These are phyloP conservation scores for Xylariaceae sp. DNA, from an alignment of 2,329 filamentous ascomycete genomes.

Conservation along the genomic window DNA sequence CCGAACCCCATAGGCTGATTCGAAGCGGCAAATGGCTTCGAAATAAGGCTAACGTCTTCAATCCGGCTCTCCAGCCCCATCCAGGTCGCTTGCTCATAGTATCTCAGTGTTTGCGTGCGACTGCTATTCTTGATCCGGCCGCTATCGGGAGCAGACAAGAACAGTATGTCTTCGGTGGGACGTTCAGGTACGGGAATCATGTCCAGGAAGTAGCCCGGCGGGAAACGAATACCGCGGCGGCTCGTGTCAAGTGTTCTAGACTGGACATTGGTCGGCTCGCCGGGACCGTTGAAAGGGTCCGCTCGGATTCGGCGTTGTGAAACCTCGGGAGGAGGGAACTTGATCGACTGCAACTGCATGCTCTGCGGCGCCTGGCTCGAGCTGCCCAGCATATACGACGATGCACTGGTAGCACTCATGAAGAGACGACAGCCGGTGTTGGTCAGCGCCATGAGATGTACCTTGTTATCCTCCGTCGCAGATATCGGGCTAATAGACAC, in stretches of 20 bases:
- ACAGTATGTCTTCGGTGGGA: slow-evolving; percentile 62
- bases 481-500: slow-evolving; percentile 83
- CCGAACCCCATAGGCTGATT: slow-evolving; percentile 72
- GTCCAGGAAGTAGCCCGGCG: slow-evolving; percentile 87
- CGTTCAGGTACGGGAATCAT: slow-evolving; percentile 63
- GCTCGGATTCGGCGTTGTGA: slow-evolving; percentile 24
- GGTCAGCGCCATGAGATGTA: slow-evolving; percentile 87
- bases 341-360: slow-evolving; percentile 97
- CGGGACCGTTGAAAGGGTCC: slow-evolving; percentile 29
- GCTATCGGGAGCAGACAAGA: slow-evolving; percentile 81
- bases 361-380: slow-evolving; percentile 71
- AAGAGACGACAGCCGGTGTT: slow-evolving; percentile 88
- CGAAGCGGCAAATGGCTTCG: slow-evolving; percentile 64
- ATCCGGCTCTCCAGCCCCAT: slow-evolving; percentile 67
- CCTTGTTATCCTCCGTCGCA: slow-evolving; percentile 68
- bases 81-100: slow-evolving; percentile 76
- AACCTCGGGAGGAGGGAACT: slow-evolving; percentile 67
- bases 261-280: slow-evolving; percentile 42
- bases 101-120: slow-evolving; percentile 50
- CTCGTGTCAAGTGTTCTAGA: slow-evolving; percentile 47
- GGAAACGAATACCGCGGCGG: slow-evolving; percentile 56
- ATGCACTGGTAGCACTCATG: slow-evolving; percentile 79
- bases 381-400: slow-evolving; percentile 58
- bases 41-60: slow-evolving; percentile 74
- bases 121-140: slow-evolving; percentile 68